Conservation (phyloP, 768 basidiomycete genomes). For the Cystoderma amianthinum region DNA sequence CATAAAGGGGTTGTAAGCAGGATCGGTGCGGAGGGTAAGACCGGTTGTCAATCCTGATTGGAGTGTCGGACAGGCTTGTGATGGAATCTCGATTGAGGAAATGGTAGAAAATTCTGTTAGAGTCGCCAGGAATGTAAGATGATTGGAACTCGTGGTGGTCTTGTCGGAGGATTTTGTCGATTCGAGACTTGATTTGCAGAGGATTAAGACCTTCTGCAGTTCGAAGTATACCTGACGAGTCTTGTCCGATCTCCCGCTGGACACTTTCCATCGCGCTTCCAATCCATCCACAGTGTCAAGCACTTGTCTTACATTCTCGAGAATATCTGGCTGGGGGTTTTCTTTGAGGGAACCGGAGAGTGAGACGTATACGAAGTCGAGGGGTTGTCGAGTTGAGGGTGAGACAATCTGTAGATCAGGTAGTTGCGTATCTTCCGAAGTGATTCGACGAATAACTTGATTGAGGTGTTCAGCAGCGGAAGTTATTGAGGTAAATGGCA, state of each 20-base stretch:
- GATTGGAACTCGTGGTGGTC: neutral
- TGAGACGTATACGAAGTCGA: neutral
- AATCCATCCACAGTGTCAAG: neutral
- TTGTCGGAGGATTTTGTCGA: neutral
- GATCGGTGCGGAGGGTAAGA: neutral
- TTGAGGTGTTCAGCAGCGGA: neutral
- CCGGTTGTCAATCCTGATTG: neutral
- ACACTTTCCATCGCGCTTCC: neutral
- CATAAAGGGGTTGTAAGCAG: neutral
- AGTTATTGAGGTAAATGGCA: neutral
- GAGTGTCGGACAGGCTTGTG: neutral
- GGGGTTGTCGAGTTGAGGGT: neutral
- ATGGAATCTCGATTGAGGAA: neutral
- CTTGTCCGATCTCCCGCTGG: too few relatives aligned
- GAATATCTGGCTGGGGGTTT: neutral
- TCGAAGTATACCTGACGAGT: too few relatives aligned
- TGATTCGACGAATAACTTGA: neutral
- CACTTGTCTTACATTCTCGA: neutral
- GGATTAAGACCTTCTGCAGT: too few relatives aligned
- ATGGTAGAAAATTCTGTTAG: neutral
- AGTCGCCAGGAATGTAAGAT: neutral
- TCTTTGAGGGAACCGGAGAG: neutral
- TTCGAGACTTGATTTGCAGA: neutral
- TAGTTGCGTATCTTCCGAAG: neutral
- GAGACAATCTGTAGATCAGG: neutral